phyloP scores from a whole-genome alignment of 2,329 filamentous ascomycete species.

The Ceratocystiopsis minuta region DNA sequence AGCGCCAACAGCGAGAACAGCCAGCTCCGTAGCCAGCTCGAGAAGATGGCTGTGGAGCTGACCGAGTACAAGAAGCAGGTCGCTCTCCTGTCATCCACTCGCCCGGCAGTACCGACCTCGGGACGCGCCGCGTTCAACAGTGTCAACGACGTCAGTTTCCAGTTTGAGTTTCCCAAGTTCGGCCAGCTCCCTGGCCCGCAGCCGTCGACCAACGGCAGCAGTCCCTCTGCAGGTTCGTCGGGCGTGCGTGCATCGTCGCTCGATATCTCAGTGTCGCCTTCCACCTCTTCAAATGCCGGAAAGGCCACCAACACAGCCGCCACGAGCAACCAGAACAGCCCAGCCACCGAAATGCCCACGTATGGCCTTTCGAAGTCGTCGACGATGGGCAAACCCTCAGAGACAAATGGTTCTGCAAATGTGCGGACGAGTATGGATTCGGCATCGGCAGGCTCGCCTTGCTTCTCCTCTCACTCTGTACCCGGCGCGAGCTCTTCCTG shows the following conservation, averaged over 20 bases:
- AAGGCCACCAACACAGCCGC: conserved; percentile 7
- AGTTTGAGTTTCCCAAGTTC: conserved; percentile 93
- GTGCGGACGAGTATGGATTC: conserved; percentile 33
- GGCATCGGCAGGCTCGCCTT: conserved; percentile 44
- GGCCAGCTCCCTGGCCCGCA: conserved; percentile 46
- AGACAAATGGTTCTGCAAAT: conserved; percentile 22
- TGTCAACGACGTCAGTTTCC: conserved; percentile 61
- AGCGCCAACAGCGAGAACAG: conserved; percentile 72
- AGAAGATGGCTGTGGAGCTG: conserved; percentile 69
- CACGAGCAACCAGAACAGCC: conserved; percentile 18
- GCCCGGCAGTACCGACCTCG: conserved; percentile 24
- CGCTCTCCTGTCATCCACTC: conserved; percentile 30
- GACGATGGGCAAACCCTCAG: conserved; percentile 40
- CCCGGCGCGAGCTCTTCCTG: conserved; percentile 46
- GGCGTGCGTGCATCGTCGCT: background rate
- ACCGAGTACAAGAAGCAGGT: conserved; percentile 81
- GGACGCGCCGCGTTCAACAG: conserved; percentile 35
- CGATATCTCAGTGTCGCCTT: conserved; percentile 4
- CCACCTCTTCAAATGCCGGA: conserved; percentile 12
- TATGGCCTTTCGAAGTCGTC: conserved; percentile 37
- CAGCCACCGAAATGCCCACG: conserved; percentile 10
- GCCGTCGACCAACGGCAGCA: conserved; percentile 10
- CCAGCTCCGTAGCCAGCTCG: conserved; percentile 68
- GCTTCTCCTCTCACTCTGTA: conserved; percentile 42
- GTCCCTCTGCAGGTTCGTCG: conserved; percentile 5